Percentiles rank a stretch among this genome's conserved stretches.
Evolutionary conservation across 768 basidiomycete genomes (phyloP).

Genomic region (Phylloporus sp.): DNA sequence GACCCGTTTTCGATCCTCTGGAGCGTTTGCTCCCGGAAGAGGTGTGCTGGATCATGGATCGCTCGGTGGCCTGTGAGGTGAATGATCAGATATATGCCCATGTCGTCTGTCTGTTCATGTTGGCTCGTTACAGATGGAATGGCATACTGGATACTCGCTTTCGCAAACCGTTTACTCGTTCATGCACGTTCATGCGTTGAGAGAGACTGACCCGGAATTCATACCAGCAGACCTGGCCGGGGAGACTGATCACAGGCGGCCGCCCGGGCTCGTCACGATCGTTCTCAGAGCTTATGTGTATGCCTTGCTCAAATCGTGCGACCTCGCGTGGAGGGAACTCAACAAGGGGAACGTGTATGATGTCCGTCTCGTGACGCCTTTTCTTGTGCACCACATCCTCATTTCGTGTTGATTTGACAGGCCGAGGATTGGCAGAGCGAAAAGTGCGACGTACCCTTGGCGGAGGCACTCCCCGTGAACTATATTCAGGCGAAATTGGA

Average conservation of each 20-base stretch:
- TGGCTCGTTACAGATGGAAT: conserved; percentile 60
- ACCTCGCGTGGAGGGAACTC: conserved; percentile 77
- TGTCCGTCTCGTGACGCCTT: conserved; percentile 42
- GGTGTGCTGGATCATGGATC: conserved; percentile 84
- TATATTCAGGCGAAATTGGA: conserved; percentile 53
- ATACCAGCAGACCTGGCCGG: conserved; percentile 24
- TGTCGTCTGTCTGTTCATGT: conserved; percentile 11
- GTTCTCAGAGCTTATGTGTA: conserved; percentile 64
- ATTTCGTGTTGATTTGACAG: conserved; percentile 35
- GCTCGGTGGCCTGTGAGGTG: conserved; percentile 75
- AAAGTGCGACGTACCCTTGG: conserved; percentile 74
- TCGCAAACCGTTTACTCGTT: conserved; percentile 82
- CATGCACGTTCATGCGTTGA: conserved; percentile 63
- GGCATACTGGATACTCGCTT: conserved; percentile 82
- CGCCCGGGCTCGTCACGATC: conserved; percentile 57
- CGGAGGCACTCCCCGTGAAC: conserved; percentile 56
- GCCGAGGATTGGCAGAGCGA: conserved; percentile 88
- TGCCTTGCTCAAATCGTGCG: conserved; percentile 75
- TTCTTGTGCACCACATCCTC: conserved; percentile 11
- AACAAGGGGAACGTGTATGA: conserved; percentile 72
- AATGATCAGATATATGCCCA: conserved; percentile 20
- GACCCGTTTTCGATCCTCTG: conserved; percentile 58
- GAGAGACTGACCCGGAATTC: conserved; percentile 55
- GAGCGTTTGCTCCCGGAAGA: conserved; percentile 67
- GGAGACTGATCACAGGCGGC: conserved; percentile 42